Evolutionary conservation across 1,284 basidiomycete species (phyloP).

Genomic region (Heterobasidion parviporum): DNA sequence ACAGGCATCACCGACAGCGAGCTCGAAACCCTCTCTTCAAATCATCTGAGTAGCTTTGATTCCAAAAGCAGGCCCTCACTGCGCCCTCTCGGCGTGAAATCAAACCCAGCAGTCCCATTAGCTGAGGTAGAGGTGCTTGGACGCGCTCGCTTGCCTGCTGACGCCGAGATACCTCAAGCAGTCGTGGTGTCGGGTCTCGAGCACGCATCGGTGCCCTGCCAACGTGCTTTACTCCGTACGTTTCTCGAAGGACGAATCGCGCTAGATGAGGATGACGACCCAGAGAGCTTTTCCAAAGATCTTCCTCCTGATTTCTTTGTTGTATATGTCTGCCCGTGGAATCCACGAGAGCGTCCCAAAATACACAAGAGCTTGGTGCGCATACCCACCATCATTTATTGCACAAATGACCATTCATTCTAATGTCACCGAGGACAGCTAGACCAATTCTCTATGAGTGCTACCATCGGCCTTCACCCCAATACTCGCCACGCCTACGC

Average conservation of each 20-base stretch:
- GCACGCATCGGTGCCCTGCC: conserved; percentile 42
- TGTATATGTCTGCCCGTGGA: conserved; percentile 61
- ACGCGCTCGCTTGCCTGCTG: neutral
- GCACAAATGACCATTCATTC: conserved; percentile 3
- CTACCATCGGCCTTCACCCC: conserved; percentile 39
- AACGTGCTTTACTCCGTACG: conserved; percentile 48
- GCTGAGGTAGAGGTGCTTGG: no score
- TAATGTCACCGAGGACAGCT: conserved; percentile 33
- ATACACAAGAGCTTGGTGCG: conserved; percentile 59
- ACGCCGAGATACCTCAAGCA: conserved; percentile 43
- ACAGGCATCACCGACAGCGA: no score
- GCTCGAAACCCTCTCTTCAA: conserved; percentile 6
- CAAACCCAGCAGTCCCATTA: no score
- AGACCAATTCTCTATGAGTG: conserved; percentile 72
- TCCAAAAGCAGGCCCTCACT: neutral
- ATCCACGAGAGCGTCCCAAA: conserved; percentile 52
- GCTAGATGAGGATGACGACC: conserved; percentile 25
- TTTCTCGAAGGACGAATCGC: conserved; percentile 45
- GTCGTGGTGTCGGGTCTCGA: conserved; percentile 68
- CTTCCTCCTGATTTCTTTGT: conserved; percentile 66
- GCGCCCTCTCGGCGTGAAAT: conserved; percentile 3
- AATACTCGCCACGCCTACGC: conserved; percentile 21
- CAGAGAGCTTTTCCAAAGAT: conserved; percentile 7
- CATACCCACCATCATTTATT: conserved; percentile 1
- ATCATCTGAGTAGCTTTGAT: neutral